Base-by-base conservation (phyloP, 768 basidiomycete species). In the Termitomyces sp. region DNA sequence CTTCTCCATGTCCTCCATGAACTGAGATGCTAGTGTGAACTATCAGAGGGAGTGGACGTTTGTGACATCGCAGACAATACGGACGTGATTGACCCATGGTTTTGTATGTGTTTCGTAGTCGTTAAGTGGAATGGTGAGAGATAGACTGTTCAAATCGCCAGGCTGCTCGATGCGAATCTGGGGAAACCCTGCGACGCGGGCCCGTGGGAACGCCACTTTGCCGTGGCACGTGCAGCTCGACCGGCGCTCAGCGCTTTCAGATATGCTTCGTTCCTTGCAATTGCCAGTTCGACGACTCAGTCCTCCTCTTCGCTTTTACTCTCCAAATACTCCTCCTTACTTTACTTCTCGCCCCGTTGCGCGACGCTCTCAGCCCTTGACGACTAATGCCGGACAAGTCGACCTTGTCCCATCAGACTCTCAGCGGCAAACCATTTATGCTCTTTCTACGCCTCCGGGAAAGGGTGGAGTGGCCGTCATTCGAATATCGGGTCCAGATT, bases 1-100 rank as follows among this genome's bases (percentile, higher is more conserved):
- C 81, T 82, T 88, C 77, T 95, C 88, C 89, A 98, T 93, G 74
- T 98, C 93, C 79, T 92, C 90, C 86, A 98, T 93, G 62, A 98
- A 94, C 73, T 94, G 91, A 51, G 93, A 96, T 61, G 80, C 91
- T 92, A 64, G 59, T 45, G 46, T 37, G 53, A 51, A 58, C 51
- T 21, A 26, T 37, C 45, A 61, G 53, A 60, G 54, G 44, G 22
- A 14, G 26, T 28, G 43, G 26, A 46, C 22, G 30, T n/a, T 28
- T 22, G 28, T 11, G 30, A 53, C 40, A 22, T 42, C 41, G 40
- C 8, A 58, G 45, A 26, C 15, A 40, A 51, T 51, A 78, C 87
- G 59, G 68, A 92, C 89, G 87, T 77, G 89, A 80, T 80, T 91
- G 90, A 71, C 90, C 90, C 90, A 91, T 66, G 48, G 22, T 59